Evolutionary conservation across 805 yeast species (phyloP), one percentile per base, ranked within the genome.

Genomic region (Yarrowia divulgata): DNA sequence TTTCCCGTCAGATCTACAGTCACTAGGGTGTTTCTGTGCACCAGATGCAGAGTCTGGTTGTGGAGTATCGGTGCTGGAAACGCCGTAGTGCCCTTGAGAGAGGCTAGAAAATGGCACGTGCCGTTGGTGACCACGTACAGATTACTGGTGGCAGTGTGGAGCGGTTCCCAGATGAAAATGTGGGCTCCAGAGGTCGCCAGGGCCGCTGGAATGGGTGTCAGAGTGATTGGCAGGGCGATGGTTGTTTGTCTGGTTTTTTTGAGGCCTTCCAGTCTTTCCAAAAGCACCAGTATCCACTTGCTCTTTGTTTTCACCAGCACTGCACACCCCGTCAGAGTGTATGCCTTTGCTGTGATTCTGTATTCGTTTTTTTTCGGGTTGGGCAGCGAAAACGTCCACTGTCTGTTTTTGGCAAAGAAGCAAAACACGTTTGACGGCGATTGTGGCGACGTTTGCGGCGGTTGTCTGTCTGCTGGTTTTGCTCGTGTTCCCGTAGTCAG

Each of bases 141-240:
- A 9, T 57, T 57, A 16, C 48, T 40, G 3, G 63, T 57, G 23
- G 63, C 63, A 0, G 63, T 40, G 18, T 57, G 48, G 16, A 57
- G 63, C 18, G 63, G 63, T 42, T 57, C 63, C 63, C 63, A 57
- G 48, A 57, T 40, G 63, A 57, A 57, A 16, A 57, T 40, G 16
- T 57, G 63, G 18, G 48, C 35, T 40, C 63, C 63, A 1, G 63
- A 57, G 19, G 63, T 57, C 0, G 63, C 48, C 23, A 57, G 19
- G 16, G 34, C 12, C 3, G 63, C 63, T 6, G 63, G 63, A 29
- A 57, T 57, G 2, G 46, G 48, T 3, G 63, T 57, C 1, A 57
- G 48, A 1, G n/a, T 39, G 3, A 57, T 40, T 1, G 63, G 63
- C 1, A 57, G 63, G 10, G 63, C 46, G 9, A 57, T 42, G 6